phyloP scores from a whole-genome alignment of 1,284 basidiomycete species.

The Ceratobasidium papillatum region DNA sequence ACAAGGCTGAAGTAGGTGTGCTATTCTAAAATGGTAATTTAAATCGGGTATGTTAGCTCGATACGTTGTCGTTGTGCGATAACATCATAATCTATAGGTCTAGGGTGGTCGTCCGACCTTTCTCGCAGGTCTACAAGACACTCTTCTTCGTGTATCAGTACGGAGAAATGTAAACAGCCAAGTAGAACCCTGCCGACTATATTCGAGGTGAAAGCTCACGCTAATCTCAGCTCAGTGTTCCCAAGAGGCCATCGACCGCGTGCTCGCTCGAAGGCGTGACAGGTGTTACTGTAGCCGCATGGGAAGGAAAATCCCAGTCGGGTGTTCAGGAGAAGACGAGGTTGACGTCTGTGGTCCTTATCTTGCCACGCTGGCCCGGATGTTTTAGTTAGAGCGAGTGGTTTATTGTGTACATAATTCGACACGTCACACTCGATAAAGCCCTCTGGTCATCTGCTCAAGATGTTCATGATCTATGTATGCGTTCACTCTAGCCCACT shows the following conservation, averaged over 20 bases:
- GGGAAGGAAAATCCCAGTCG: neutral
- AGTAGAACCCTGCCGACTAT: neutral
- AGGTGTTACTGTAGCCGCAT: neutral
- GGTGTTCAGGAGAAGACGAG: neutral
- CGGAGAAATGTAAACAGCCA: too few species aligned
- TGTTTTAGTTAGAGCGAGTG: neutral
- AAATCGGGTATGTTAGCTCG: too few species aligned
- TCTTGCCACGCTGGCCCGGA: conserved; percentile 6
- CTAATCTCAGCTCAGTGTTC: neutral
- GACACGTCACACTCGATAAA: neutral
- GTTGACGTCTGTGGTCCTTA: neutral
- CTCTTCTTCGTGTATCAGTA: too few species aligned
- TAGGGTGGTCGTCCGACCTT: too few species aligned
- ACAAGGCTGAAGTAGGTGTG: too few species aligned
- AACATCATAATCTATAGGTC: too few species aligned
- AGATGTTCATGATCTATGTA: neutral
- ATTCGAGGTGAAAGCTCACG: neutral
- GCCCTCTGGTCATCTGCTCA: neutral
- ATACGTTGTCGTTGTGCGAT: too few species aligned
- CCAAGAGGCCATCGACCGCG: neutral
- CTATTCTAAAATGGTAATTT: too few species aligned
- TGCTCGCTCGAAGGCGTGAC: neutral
- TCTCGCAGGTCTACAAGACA: too few species aligned
- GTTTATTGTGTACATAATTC: neutral
- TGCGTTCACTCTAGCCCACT: neutral